These are phyloP conservation scores for Aspergillus latus DNA, from an alignment of 2,329 filamentous ascomycete species.

Conservation along the genomic window DNA sequence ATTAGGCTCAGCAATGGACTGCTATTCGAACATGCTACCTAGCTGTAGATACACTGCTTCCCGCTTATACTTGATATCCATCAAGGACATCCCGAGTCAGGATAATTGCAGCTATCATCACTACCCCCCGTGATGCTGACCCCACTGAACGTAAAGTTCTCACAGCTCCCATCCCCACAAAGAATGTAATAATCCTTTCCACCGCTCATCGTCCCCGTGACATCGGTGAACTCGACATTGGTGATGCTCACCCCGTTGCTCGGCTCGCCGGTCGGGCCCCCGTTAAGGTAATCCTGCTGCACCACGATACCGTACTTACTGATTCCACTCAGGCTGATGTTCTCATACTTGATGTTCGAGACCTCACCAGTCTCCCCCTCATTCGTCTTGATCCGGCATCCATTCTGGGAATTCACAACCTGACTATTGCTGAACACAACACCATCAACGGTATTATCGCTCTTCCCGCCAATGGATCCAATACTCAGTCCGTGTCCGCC, in stretches of 20 bases:
- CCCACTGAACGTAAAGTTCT: conserved; percentile 37
- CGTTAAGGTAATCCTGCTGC: conserved; percentile 55
- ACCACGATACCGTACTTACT: conserved; percentile 53
- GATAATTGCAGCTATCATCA: conserved; percentile 29
- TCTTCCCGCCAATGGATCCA: conserved; percentile 47
- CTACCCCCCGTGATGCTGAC: conserved; percentile 39
- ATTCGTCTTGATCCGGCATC: conserved; percentile 44
- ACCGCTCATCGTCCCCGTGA: conserved; percentile 36
- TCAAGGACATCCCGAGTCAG: conserved; percentile 15
- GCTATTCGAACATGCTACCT: no score
- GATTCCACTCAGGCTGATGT: conserved; percentile 49
- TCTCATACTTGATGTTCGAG: conserved; percentile 47
- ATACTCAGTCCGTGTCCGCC: conserved; percentile 37
- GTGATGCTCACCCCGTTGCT: conserved; percentile 42
- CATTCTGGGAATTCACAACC: conserved; percentile 47
- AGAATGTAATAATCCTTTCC: conserved; percentile 41
- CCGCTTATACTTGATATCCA: background rate
- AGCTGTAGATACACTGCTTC: no score
- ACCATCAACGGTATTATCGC: conserved; percentile 54
- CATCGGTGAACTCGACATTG: conserved; percentile 37
- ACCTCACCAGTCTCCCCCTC: conserved; percentile 41
- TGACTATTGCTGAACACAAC: conserved; percentile 53
- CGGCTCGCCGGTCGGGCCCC: conserved; percentile 40
- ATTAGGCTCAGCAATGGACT: background rate
- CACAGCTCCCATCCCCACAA: conserved; percentile 43